phyloP scores from a whole-genome alignment of 257 asterid genomes.

The Fraxinus anomala region DNA sequence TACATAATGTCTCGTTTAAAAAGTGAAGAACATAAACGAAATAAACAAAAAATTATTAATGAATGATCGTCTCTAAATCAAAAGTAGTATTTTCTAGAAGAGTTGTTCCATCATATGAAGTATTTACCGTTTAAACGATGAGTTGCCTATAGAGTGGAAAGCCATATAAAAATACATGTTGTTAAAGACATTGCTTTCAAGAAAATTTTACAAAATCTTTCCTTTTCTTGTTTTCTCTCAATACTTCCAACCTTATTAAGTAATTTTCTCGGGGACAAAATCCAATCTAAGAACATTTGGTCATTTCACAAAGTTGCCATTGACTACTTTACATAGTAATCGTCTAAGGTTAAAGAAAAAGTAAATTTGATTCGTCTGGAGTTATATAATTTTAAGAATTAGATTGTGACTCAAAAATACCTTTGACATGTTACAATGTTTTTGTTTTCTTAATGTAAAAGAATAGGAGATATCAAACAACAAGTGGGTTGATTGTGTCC shows the following conservation, averaged over 20 bases:
- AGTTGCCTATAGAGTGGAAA: not conserved
- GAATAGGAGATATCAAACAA: slow-evolving; percentile 16
- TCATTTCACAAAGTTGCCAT: not conserved
- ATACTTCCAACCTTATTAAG: not conserved
- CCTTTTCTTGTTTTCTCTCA: not conserved
- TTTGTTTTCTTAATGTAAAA: slow-evolving; percentile 24
- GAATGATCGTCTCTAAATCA: too few relatives aligned
- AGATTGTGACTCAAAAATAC: slow-evolving; percentile 41
- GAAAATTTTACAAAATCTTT: not conserved
- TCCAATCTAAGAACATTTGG: not conserved
- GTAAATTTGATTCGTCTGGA: slow-evolving; percentile 13
- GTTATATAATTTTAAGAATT: slow-evolving; percentile 25
- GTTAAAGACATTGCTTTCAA: not conserved
- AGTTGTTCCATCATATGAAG: not conserved
- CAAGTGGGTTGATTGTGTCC: slow-evolving; percentile 45
- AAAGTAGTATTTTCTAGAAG: not conserved
- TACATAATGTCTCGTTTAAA: not conserved
- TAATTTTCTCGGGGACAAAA: not conserved
- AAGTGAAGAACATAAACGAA: not conserved
- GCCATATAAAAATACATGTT: not conserved
- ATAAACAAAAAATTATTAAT: not conserved
- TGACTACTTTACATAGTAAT: slow-evolving; percentile 30
- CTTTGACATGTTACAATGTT: slow-evolving; percentile 34
- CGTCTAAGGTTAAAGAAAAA: slow-evolving; percentile 26
- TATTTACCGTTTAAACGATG: not conserved